These are phyloP conservation scores for Furcasterigmium sp. DNA, from an alignment of 2,329 filamentous ascomycete genomes.

Conservation along the genomic window DNA sequence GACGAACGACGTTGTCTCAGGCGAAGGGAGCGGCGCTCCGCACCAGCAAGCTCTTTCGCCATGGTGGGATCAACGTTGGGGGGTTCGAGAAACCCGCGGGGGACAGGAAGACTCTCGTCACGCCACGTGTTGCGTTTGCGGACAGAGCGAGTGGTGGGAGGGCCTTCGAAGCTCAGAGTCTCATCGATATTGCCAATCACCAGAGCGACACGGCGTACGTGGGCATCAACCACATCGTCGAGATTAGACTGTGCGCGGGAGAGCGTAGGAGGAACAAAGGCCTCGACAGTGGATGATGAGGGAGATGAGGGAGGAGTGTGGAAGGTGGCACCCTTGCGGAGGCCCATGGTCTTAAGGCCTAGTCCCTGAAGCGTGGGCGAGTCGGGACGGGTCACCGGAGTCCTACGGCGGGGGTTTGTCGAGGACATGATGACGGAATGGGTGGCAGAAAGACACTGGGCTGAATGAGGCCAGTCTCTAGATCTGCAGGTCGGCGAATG, in stretches of 20 bases:
- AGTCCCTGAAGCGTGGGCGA: constrained; percentile 34
- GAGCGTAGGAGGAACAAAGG: constrained; percentile 47
- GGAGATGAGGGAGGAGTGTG: constrained; percentile 42
- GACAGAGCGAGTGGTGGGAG: constrained; percentile 12
- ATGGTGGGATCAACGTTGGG: constrained; percentile 47
- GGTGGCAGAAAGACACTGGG: constrained; percentile 15
- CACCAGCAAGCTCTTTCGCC: constrained; percentile 29
- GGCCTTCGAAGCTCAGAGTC: constrained; percentile 36
- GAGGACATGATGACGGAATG: constrained; percentile 35
- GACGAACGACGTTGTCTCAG: constrained; percentile 50
- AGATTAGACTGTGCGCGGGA: constrained; percentile 64
- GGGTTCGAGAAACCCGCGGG: constrained; percentile 53
- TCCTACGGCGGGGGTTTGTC: constrained; percentile 42
- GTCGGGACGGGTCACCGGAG: constrained; percentile 33
- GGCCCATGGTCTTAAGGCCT: constrained; percentile 48
- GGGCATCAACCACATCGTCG: constrained; percentile 67
- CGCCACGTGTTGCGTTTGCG: constrained; percentile 35
- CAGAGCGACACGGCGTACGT: constrained; percentile 62
- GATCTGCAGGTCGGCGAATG: constrained; percentile 15
- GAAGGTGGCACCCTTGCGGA: constrained; percentile 68
- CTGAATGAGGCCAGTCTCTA: constrained; percentile 22
- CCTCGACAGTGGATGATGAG: constrained; percentile 28
- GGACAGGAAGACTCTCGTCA: constrained; percentile 55
- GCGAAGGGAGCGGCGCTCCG: constrained; percentile 45
- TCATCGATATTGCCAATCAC: constrained; percentile 62